Evolutionary conservation across 176 grass and related monocot genomes (phyloP), one percentile per base, ranked within the genome.

Genomic region (Alopecurus myosuroides): DNA sequence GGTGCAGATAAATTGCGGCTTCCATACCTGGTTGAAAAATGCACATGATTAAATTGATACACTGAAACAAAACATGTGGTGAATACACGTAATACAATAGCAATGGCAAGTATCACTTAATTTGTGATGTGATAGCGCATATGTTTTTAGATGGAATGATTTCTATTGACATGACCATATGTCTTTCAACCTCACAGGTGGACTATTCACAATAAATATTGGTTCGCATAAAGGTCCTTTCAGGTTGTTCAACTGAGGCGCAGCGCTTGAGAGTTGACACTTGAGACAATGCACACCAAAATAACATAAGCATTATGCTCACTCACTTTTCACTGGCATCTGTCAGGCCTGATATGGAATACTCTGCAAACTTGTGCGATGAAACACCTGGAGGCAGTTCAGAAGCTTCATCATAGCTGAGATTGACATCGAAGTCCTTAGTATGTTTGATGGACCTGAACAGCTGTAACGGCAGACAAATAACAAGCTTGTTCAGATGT

Each of bases 1-100:
- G 97, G 97, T 68, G 97, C 94, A 75, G 97, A 94, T 48, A 99
- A 91, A 86, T 99, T 99, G 79, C 92, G 93, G 52, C 57, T 74
- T 30, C 64, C 67, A 82, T 99, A 99, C 92, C 97, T 99, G 86
- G 10, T 88, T 83, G 53, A 76, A 42, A 75, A 81, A 87, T 74
- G 26, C 19, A 86, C 76, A 26, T 22, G 22, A 28, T 84, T 81
- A 84, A 70, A 58, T 17, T 78, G 36, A 87, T 60, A 61, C 49
- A 42, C 26, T 62, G 19, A 51, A 87, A 56, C 36, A 66, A 83
- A 88, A 70, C 39, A 84, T 66, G 44, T 14, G 39, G 44, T 37
- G 36, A 20, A 36, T 82, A 68, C 26, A 55, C 17, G 36, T 42
- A 72, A 37, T 46, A 62, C 34, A 57, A 39, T 29, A 15, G 44